Conservation (phyloP, 176 grass and related monocot genomes). For the Juncus effusus region DNA sequence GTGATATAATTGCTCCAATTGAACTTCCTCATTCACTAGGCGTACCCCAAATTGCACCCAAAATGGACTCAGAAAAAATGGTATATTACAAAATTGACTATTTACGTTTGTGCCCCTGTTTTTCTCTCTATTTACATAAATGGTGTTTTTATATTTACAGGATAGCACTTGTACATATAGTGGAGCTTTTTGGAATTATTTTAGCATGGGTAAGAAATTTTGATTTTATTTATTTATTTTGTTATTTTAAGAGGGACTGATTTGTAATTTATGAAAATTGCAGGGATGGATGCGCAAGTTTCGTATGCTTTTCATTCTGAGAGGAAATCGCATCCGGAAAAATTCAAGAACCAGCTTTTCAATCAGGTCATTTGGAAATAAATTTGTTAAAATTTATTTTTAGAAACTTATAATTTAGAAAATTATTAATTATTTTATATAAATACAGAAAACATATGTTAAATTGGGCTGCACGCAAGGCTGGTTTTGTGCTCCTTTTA, state of each 20-base stretch:
- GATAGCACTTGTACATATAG: constrained; percentile 70
- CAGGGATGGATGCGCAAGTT: constrained; percentile 98
- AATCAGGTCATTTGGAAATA: constrained; percentile 65
- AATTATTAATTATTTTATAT: constrained; percentile 38
- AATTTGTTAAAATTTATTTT: constrained; percentile 20
- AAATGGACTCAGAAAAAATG: constrained; percentile 52
- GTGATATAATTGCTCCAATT: constrained; percentile 53
- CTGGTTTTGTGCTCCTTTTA: constrained; percentile 84
- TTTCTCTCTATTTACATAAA: constrained; percentile 4
- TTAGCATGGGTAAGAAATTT: constrained; percentile 87
- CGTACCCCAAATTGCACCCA: constrained; percentile 48
- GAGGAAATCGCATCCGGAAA: constrained; percentile 87
- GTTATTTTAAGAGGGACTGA: constrained; percentile 28
- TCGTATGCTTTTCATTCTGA: constrained; percentile 89
- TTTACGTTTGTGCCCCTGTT: background rate
- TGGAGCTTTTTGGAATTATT: constrained; percentile 97
- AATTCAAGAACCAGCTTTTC: constrained; percentile 82
- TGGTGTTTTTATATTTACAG: constrained; percentile 34
- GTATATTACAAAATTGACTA: constrained; percentile 37
- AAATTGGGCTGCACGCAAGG: constrained; percentile 91
- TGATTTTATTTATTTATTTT: constrained; percentile 17
- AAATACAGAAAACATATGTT: constrained; percentile 73
- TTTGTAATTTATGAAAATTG: constrained; percentile 23
- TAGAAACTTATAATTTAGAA: constrained; percentile 18
- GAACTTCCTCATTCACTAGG: constrained; percentile 84